Conservation (phyloP, 2,329 filamentous ascomycete genomes). For the Fusarium coicis region DNA sequence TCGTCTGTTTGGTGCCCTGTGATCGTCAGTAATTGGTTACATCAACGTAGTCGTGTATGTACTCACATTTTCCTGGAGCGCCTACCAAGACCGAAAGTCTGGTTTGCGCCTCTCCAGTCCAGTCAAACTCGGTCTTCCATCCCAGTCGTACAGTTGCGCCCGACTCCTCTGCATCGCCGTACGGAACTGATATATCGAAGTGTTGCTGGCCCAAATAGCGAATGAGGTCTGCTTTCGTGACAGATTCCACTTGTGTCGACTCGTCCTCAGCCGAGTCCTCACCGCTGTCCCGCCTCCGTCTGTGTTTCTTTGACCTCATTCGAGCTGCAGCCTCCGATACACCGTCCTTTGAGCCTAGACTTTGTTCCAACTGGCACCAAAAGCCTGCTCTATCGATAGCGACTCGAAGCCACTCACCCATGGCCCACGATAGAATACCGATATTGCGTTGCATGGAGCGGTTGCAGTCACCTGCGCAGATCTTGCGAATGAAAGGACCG, state of each 20-base stretch:
- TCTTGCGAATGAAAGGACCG: conserved; percentile 59
- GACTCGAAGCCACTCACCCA: conserved; percentile 74
- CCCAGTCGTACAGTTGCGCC: conserved; percentile 62
- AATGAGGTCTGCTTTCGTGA: conserved; percentile 57
- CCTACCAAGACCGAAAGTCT: conserved; percentile 64
- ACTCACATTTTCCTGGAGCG: conserved; percentile 73
- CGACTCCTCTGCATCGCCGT: conserved; percentile 45
- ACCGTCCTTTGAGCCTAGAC: conserved; percentile 54
- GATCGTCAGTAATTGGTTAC: conserved; percentile 22
- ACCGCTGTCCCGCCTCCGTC: conserved; percentile 36
- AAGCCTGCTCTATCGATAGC: conserved; percentile 69
- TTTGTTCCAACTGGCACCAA: conserved; percentile 66
- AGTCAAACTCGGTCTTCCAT: conserved; percentile 76
- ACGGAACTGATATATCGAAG: conserved; percentile 57
- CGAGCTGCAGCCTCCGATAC: conserved; percentile 36
- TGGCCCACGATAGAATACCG: conserved; percentile 71
- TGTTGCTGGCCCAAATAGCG: conserved; percentile 64
- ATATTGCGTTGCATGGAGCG: conserved; percentile 67
- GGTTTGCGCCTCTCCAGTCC: conserved; percentile 76
- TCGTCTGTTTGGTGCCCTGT: conserved; percentile 70
- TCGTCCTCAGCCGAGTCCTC: conserved; percentile 38
- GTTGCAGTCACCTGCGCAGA: conserved; percentile 53
- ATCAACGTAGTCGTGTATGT: neutral
- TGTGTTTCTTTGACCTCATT: conserved; percentile 41
- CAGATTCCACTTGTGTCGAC: neutral